Base-by-base conservation (phyloP, 2,329 filamentous ascomycete genomes). In the Aphanocladium album region DNA sequence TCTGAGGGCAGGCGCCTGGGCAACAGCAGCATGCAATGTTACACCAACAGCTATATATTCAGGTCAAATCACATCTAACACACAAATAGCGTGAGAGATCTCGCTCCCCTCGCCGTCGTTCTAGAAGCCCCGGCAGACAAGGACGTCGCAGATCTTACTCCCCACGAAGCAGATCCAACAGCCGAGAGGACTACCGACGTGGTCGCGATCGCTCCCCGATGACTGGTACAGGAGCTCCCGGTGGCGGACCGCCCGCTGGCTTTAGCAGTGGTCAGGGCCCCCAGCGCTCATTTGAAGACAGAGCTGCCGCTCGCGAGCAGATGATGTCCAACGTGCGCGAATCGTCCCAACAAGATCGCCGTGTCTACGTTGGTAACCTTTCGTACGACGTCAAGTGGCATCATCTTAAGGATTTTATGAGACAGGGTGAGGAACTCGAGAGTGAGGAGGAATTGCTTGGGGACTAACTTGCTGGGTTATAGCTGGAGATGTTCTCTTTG, bases 311-410 rank as follows among this genome's bases (percentile, higher is more conserved):
- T 70, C 93, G 95, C 78, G 92, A 96, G 78, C 89, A 92, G 75
- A 97, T 96, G 91, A 96, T 98, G 91, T 89, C 87, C 78, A 92
- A 86, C 73, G 89, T 97, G 70, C 89, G 92, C 73, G 95, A 98
- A 73, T 89, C 90, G 50, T 98, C 95, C 64, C 95, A 98, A 76
- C 95, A 99, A 79, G 95, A 99, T 83, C 93, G 95, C 73, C 93
- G 95, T 68, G 95, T 99, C 85, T 99, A 99, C 76, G 95, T 99
- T 75, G 95, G 95, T 78, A 99, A 99, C 76, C 84, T 99, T 69
- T 95, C 93, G 54, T 99, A 99, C 82, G 95, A 99, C 83, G 95
- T 99, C 76, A 99, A 99, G 83, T 99, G 95, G 95, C 93, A 98
- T 82, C 95, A 98, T 73, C 86, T 99, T 65, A 99, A 99, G 83